Evolutionary conservation across 2,329 filamentous ascomycete species (phyloP), one percentile per base, ranked within the genome.

Genomic region (Lecanicillium sp.): DNA sequence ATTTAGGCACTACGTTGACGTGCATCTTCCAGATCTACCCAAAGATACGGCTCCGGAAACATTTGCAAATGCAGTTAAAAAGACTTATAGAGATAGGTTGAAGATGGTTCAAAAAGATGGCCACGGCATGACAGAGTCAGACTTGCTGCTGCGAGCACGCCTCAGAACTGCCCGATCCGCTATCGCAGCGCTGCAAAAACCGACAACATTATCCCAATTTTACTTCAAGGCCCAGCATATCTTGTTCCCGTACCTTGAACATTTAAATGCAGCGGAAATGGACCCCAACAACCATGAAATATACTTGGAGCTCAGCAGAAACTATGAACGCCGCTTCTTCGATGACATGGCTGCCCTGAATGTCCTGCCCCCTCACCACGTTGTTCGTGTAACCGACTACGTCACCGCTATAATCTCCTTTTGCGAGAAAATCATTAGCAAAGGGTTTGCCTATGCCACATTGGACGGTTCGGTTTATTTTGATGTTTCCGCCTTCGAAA

Each of bases 381-480:
- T 95, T 20, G 95, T 90, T 0, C 75, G 90, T 49, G 91, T 96
- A 15, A 95, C 89, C 1, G 88, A 95, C 58, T 95, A 91, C 57
- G 86, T 91, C 3, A 82, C 84, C 0, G 83, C 95, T 60, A 95
- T 96, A 59, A 87, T 86, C 35, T 71, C 78, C 8, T 96, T 95
- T 53, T 88, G 96, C 0, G 79, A 91, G 58, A 81, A 78, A 54
- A 84, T 87, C 44, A 72, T 85, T n/a, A 64, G 74, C 36, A 83
- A 86, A 51, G 76, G 77, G 2, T 86, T 81, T 52, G 84, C 74
- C 1, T 87, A 87, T 60, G 71, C 68, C 27, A 79, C 78, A 1
- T 66, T 72, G 1, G 78, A 83, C 55, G 82, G 80, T 1, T 85
- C 81, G 0, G 81, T 87, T 0, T 87, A 87, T 62, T 87, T 87